These are phyloP conservation scores for Staphylotrichum tortipilum DNA, from an alignment of 495 filamentous ascomycete species.

Conservation along the genomic window DNA sequence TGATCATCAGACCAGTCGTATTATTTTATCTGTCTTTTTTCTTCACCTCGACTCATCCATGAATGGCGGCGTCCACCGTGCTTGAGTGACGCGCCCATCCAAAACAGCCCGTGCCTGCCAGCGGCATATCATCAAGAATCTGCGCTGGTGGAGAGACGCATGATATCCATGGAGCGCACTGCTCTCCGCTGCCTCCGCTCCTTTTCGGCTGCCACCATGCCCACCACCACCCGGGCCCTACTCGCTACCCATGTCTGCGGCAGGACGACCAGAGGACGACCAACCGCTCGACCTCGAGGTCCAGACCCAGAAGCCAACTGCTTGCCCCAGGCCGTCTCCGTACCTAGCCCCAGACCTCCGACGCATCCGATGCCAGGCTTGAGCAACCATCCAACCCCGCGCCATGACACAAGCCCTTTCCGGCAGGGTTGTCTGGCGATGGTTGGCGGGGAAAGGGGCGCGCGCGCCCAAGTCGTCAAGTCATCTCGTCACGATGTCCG, in stretches of 20 bases:
- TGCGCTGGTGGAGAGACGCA: background rate
- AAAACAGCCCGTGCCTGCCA: background rate
- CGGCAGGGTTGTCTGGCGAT: background rate
- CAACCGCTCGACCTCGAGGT: too few species aligned
- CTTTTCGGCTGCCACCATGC: too few species aligned
- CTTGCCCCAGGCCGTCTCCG: too few species aligned
- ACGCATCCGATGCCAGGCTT: background rate
- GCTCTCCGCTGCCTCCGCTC: background rate
- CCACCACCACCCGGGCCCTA: too few species aligned
- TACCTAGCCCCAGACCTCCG: background rate
- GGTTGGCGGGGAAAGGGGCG: background rate
- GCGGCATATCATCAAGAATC: background rate
- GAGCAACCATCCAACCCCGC: background rate
- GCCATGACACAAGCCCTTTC: background rate
- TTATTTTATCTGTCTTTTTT: background rate
- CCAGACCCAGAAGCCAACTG: too few species aligned
- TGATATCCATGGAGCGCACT: too few species aligned
- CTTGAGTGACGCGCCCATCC: background rate
- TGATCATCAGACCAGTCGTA: background rate
- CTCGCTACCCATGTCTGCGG: too few species aligned
- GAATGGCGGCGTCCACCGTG: background rate
- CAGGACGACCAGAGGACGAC: too few species aligned
- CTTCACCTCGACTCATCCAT: background rate
- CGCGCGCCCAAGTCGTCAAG: background rate
- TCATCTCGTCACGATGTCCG: background rate